These are phyloP conservation scores for Dorcoceras hygrometricum DNA, from an alignment of 257 asterid genomes.

Conservation along the genomic window DNA sequence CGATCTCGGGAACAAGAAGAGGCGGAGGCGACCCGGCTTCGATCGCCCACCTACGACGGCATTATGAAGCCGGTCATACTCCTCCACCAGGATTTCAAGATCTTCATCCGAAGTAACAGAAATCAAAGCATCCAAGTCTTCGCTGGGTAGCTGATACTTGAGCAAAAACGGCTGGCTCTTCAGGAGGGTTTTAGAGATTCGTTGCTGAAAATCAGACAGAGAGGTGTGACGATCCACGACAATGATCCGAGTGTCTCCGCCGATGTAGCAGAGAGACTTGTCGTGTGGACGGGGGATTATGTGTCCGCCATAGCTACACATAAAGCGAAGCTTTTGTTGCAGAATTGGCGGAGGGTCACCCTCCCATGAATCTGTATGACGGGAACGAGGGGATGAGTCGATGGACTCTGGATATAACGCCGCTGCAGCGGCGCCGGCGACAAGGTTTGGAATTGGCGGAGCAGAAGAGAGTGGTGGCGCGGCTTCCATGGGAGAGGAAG, in stretches of 20 bases:
- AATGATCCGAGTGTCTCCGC: constrained; percentile 88
- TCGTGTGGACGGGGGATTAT: constrained; percentile 96
- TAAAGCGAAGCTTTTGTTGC: constrained; percentile 66
- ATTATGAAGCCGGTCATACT: constrained; percentile 64
- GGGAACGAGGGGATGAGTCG: constrained; percentile 71
- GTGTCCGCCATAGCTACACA: constrained; percentile 97
- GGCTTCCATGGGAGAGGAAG: constrained; percentile 59
- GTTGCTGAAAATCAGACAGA: constrained; percentile 56
- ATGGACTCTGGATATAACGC: constrained; percentile 43
- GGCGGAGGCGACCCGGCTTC: constrained; percentile 58
- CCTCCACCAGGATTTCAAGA: constrained; percentile 89
- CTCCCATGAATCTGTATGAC: constrained; percentile 66
- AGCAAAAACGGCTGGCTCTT: constrained; percentile 49
- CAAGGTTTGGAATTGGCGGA: constrained; percentile 27
- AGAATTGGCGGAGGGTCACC: constrained; percentile 37
- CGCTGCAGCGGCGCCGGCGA: constrained; percentile 28
- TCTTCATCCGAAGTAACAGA: constrained; percentile 84
- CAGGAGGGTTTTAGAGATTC: constrained; percentile 74
- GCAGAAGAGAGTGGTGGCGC: constrained; percentile 50
- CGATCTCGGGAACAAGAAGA: constrained; percentile 44
- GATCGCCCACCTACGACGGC: constrained; percentile 6
- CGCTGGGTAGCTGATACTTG: constrained; percentile 82
- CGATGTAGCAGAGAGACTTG: constrained; percentile 76
- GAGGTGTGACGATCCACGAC: constrained; percentile 65
- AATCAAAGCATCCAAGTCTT: constrained; percentile 84